These are phyloP conservation scores for Alternaria sp. DNA, from an alignment of 2,329 filamentous ascomycete species.

Conservation along the genomic window DNA sequence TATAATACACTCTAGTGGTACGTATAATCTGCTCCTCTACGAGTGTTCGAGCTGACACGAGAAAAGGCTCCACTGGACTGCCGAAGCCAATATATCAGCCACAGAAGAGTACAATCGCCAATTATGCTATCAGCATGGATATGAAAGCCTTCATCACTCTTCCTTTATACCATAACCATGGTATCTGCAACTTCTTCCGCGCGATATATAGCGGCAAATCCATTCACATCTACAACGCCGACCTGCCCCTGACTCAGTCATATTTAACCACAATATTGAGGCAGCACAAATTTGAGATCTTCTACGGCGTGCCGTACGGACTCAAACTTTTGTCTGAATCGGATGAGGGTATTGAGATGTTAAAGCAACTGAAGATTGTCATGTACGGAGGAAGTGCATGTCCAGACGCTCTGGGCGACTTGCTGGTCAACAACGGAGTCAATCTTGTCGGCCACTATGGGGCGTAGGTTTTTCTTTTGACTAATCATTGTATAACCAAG, in stretches of 20 bases:
- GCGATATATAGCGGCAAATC: conserved; percentile 36
- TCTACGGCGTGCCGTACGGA: conserved; percentile 70
- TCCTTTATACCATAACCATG: conserved; percentile 40
- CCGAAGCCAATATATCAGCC: conserved; percentile 70
- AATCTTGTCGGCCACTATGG: conserved; percentile 67
- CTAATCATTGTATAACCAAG: background rate
- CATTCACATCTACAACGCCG: conserved; percentile 40
- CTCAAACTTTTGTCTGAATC: conserved; percentile 70
- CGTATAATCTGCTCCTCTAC: conserved; percentile 18
- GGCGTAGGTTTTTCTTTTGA: conserved; percentile 49
- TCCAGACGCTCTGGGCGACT: conserved; percentile 66
- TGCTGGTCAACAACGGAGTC: conserved; percentile 62
- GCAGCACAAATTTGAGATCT: conserved; percentile 59
- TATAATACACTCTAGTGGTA: conserved; percentile 41
- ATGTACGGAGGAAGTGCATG: conserved; percentile 67
- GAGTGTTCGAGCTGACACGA: background rate
- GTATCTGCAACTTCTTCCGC: conserved; percentile 40
- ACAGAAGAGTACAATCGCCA: conserved; percentile 52
- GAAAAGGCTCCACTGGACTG: conserved; percentile 65
- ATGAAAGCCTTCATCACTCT: conserved; percentile 37
- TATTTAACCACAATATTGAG: conserved; percentile 29
- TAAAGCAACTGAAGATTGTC: conserved; percentile 62
- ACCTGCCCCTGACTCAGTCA: conserved; percentile 33
- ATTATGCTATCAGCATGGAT: conserved; percentile 31
- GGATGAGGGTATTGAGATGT: conserved; percentile 60